Conservation (phyloP, 2,329 filamentous ascomycete species). For the Aspergillus tubingensis region DNA sequence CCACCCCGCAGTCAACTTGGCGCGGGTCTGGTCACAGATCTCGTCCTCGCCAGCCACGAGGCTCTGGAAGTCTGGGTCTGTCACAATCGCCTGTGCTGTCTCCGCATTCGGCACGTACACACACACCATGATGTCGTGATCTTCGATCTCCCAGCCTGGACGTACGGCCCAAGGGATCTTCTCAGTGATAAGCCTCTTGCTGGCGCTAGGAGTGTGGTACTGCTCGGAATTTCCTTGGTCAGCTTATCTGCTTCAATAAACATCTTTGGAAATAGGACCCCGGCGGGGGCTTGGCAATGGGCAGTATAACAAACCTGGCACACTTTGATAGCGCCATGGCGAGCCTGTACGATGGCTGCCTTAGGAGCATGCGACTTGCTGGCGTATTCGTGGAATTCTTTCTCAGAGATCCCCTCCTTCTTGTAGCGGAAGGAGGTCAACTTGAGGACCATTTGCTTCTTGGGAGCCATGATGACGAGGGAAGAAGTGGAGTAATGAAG, state of each 20-base stretch:
- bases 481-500: no score
- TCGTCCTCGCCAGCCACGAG: background rate
- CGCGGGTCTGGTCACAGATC: background rate
- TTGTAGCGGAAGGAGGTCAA: slow-evolving; percentile 2
- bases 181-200: background rate
- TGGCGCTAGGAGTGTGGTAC: background rate
- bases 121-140: slow-evolving; percentile 3
- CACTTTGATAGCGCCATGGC: slow-evolving; percentile 5
- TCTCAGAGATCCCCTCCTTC: slow-evolving; percentile 1
- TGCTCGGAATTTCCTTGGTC: background rate
- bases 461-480: background rate
- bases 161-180: slow-evolving; percentile 5
- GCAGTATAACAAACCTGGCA: background rate
- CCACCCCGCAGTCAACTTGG: slow-evolving; percentile 4
- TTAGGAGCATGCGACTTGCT: background rate
- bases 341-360: background rate
- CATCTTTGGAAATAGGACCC: no score
- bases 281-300: no score
- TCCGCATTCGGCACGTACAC: background rate
- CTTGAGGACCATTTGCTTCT: slow-evolving; percentile 6
- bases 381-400: slow-evolving; percentile 3
- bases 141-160: background rate
- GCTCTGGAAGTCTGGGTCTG: slow-evolving; percentile 2
- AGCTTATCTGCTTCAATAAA: no score
- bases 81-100: slow-evolving; percentile 1